Conservation (phyloP, 768 basidiomycete species). For the Pleurotus tuoliensis region DNA sequence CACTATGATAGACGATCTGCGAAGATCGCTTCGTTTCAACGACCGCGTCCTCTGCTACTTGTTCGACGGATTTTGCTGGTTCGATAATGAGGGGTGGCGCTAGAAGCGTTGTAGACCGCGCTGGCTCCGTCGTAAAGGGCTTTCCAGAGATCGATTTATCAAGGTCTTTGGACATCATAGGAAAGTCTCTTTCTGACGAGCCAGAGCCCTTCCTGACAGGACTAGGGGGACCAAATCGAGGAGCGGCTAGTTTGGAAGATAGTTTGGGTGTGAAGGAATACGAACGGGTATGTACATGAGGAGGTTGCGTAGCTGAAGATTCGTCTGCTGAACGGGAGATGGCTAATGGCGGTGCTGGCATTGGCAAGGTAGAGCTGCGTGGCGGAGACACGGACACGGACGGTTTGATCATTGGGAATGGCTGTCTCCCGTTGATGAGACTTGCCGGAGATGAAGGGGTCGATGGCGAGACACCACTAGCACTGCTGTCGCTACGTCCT, state of each 20-base stretch:
- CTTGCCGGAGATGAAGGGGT: constrained; percentile 29
- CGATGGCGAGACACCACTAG: constrained; percentile 36
- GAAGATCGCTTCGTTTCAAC: constrained; percentile 56
- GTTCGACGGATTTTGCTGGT: constrained; percentile 26
- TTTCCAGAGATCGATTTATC: constrained; percentile 6
- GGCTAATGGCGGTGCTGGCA: constrained; percentile 41
- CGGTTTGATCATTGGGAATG: constrained; percentile 36
- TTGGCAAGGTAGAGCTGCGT: constrained; percentile 26
- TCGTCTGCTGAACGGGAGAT: constrained; percentile 41
- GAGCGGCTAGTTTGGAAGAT: constrained; percentile 61
- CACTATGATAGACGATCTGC: constrained; percentile 72
- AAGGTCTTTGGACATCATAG: constrained; percentile 16
- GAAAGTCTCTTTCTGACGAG: constrained; percentile 32
- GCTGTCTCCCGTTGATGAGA: constrained; percentile 33
- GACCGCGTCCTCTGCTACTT: constrained; percentile 9
- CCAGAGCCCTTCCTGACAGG: constrained; percentile 57
- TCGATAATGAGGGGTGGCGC: constrained; percentile 49
- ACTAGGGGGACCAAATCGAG: constrained; percentile 46
- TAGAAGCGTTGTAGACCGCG: constrained; percentile 32
- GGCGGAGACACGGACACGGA: constrained; percentile 30
- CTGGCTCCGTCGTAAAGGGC: not conserved
- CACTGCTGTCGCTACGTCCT: constrained; percentile 51
- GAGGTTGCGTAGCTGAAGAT: constrained; percentile 14
- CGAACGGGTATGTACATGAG: constrained; percentile 58
- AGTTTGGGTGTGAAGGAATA: constrained; percentile 71